Evolutionary conservation across 179 eudicot genomes (phyloP).

Genomic region (Sideroxylon spinosum): DNA sequence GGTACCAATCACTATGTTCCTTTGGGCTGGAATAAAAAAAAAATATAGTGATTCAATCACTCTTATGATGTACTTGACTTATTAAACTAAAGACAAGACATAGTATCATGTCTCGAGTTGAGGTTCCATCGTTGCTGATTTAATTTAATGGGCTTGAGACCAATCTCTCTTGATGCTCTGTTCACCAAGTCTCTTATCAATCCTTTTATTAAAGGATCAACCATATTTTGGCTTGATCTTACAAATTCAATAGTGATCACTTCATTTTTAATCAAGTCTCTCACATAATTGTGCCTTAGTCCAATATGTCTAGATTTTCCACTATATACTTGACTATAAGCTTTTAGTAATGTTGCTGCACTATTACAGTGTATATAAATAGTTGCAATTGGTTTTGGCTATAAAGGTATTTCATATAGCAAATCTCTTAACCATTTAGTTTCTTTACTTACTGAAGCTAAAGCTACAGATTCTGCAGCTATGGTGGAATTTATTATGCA

Average conservation of each 20-base stretch:
- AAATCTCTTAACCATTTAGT: slow-evolving; percentile 1
- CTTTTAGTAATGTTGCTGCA: background rate
- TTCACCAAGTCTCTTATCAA: background rate
- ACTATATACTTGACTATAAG: background rate
- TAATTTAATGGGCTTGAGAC: background rate
- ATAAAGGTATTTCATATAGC: background rate
- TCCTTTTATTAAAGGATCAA: background rate
- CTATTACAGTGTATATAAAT: background rate
- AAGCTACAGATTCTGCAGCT: background rate
- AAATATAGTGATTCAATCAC: too few relatives aligned
- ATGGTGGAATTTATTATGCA: background rate
- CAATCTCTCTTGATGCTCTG: too few relatives aligned
- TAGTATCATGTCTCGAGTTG: too few relatives aligned
- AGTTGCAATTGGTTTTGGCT: background rate
- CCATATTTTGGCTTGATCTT: background rate
- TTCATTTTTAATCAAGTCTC: background rate
- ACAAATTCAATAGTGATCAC: background rate
- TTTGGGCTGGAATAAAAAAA: too few relatives aligned
- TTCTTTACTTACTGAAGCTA: background rate
- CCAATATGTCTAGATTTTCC: background rate
- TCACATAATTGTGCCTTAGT: background rate
- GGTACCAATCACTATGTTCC: too few relatives aligned
- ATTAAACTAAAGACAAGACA: too few relatives aligned
- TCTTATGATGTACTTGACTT: too few relatives aligned
- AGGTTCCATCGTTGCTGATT: too few relatives aligned